A percentile compares a stretch with the other conserved stretches of the same genome.
phyloP scores from a whole-genome alignment of 352 stramenopile species.

The Globisporangium megalacanthum region DNA sequence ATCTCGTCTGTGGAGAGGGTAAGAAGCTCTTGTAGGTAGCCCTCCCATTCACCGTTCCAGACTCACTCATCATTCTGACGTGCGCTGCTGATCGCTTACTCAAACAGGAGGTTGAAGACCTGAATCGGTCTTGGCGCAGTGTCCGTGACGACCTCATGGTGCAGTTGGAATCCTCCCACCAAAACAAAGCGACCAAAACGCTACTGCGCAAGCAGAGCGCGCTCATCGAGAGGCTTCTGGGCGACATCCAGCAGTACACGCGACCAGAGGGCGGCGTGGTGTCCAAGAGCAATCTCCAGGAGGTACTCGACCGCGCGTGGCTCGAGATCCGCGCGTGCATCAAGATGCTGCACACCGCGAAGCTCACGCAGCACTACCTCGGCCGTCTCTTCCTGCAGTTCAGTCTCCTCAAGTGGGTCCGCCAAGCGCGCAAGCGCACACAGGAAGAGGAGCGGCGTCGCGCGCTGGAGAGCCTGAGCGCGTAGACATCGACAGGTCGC shows the following conservation, averaged over 20 bases:
- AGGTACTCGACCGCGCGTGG: conserved; percentile 30
- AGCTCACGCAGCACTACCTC: conserved; percentile 68
- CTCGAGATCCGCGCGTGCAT: conserved; percentile 53
- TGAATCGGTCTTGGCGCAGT: conserved; percentile 54
- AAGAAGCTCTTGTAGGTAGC: neutral
- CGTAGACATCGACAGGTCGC: neutral
- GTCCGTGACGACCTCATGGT: conserved; percentile 38
- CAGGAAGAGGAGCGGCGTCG: conserved; percentile 23
- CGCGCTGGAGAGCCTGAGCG: conserved; percentile 15
- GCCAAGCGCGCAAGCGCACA: conserved; percentile 31
- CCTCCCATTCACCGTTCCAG: neutral
- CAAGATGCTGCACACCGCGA: conserved; percentile 60
- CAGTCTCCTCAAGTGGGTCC: conserved; percentile 55
- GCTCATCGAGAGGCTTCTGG: conserved; percentile 49
- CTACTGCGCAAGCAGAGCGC: conserved; percentile 48
- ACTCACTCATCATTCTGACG: neutral
- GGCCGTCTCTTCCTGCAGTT: conserved; percentile 56
- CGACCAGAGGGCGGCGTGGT: neutral
- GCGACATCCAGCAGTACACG: conserved; percentile 23
- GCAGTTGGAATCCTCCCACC: conserved; percentile 53
- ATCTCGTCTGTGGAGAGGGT: conserved; percentile 41
- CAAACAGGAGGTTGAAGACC: conserved; percentile 52
- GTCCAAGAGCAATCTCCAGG: conserved; percentile 7
- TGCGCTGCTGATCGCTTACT: neutral
- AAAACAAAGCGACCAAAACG: conserved; percentile 58